Conservation (phyloP, 1,139 yeast species). For the Lodderomyces pseudojiufengensis region DNA sequence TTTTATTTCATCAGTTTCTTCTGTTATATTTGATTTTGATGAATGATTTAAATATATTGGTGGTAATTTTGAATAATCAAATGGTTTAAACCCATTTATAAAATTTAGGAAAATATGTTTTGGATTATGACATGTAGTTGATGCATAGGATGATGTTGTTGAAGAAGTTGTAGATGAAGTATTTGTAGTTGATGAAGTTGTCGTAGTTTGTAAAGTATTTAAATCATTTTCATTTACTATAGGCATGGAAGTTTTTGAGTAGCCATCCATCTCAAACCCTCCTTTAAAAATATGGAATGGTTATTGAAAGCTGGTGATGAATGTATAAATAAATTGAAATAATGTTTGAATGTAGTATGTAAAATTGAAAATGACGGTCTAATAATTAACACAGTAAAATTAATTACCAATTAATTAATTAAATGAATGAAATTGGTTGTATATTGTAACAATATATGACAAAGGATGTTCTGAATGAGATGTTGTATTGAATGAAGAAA, state of each 20-base stretch:
- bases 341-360: too few relatives aligned
- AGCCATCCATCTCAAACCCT: not conserved
- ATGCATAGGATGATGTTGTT: not conserved
- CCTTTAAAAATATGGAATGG: too few relatives aligned
- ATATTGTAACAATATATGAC: too few relatives aligned
- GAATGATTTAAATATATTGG: constrained; percentile 12
- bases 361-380: too few relatives aligned
- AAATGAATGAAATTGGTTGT: too few relatives aligned
- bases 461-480: too few relatives aligned
- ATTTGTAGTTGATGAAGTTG: not conserved
- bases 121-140: constrained; percentile 6
- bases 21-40: not conserved
- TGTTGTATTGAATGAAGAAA: too few relatives aligned
- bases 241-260: not conserved
- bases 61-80: constrained; percentile 18
- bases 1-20: not conserved
- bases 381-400: too few relatives aligned
- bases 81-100: constrained; percentile 38
- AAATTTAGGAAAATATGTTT: constrained; percentile 16
- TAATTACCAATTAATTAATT: too few relatives aligned
- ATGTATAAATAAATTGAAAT: not conserved
- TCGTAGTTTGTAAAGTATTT: not conserved
- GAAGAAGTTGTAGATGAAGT: not conserved
- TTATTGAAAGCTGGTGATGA: not conserved
- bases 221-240: not conserved